Base-by-base conservation (phyloP, 2,329 filamentous ascomycete genomes). In the Orbilia ellipsospora region DNA sequence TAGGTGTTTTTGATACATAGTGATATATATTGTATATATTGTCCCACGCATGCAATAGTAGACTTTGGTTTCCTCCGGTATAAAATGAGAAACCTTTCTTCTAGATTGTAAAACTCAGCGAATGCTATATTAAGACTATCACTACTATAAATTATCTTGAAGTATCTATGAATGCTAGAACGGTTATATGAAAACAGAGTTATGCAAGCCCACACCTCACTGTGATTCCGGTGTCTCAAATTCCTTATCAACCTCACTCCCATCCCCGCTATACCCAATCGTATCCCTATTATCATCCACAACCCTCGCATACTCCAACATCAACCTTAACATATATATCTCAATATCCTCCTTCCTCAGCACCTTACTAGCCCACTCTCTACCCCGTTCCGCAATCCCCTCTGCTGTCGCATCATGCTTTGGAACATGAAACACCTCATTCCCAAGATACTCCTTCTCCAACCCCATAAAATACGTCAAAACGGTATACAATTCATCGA, bases 281-380 rank as follows among this genome's bases (percentile, higher is more conserved):
- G 80, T 78, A 31, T 83, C 82, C 48, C 83, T 79, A n/a, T 77
- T 66, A 67, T 84, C 83, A 66, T 84, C 83, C 16, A 84, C 70
- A 7, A 84, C 73, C 10, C 83, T 80, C 4, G 85, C 89, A 77
- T 90, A 90, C 82, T 90, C 89, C 36, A 90, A 82, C 63, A 90
- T 81, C 78, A 93, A 79, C 51, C 90, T 83, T 64, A 90, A 83
- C 7, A 89, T 85, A 80, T 93, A 93, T 7, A 93, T 85, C 79
- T 79, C 78, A 6, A 78, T 75, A 31, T 79, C 78, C 79, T 92
- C 90, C 78, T 85, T 87, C 70, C 91, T 83, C 26, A 93, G 83
- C 6, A 91, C 90, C 80, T 83, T 87, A 76, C 88, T 87, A 0
- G 90, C 89, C 91, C 91, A 93, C 36, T 84, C 83, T 80, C 89